Evolutionary conservation across 2,329 filamentous ascomycete species (phyloP).

Genomic region (Herpotrichia juniperi): DNA sequence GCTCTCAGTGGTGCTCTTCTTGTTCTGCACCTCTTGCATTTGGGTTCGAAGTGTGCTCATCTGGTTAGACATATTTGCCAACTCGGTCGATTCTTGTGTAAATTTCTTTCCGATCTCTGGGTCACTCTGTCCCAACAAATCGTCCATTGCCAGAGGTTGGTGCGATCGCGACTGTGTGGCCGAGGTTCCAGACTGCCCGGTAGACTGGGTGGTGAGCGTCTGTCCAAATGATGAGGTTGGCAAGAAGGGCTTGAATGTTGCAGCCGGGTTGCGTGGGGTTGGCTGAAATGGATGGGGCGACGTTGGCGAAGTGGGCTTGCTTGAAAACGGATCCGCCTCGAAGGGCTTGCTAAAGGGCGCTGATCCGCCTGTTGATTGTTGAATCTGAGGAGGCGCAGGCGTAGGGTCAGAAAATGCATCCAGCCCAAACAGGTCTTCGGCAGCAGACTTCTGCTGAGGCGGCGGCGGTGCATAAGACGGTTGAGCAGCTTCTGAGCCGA

Average conservation of each 20-base stretch:
- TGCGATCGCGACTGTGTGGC: slow-evolving; percentile 48
- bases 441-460: slow-evolving; percentile 73
- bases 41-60: slow-evolving; percentile 89
- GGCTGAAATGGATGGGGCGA: slow-evolving; percentile 59
- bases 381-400: slow-evolving; percentile 59
- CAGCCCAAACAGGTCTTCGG: slow-evolving; percentile 92
- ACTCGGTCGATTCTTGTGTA: slow-evolving; percentile 85
- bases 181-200: slow-evolving; percentile 63
- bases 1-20: slow-evolving; percentile 78
- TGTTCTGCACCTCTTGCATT: slow-evolving; percentile 89
- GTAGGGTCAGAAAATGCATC: slow-evolving; percentile 69
- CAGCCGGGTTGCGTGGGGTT: slow-evolving; percentile 49
- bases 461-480: slow-evolving; percentile 58
- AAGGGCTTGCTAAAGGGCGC: slow-evolving; percentile 48
- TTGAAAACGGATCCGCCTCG: slow-evolving; percentile 68
- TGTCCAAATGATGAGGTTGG: slow-evolving; percentile 93
- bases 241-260: slow-evolving; percentile 85
- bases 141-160: slow-evolving; percentile 68
- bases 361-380: slow-evolving; percentile 78
- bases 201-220: slow-evolving; percentile 76
- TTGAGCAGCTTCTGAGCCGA: slow-evolving; percentile 51
- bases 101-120: slow-evolving; percentile 87
- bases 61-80: slow-evolving; percentile 96
- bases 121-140: slow-evolving; percentile 86
- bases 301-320: slow-evolving; percentile 57